These are phyloP conservation scores for Bassia scoparia DNA, from an alignment of 148 eudicot genomes.

Conservation along the genomic window DNA sequence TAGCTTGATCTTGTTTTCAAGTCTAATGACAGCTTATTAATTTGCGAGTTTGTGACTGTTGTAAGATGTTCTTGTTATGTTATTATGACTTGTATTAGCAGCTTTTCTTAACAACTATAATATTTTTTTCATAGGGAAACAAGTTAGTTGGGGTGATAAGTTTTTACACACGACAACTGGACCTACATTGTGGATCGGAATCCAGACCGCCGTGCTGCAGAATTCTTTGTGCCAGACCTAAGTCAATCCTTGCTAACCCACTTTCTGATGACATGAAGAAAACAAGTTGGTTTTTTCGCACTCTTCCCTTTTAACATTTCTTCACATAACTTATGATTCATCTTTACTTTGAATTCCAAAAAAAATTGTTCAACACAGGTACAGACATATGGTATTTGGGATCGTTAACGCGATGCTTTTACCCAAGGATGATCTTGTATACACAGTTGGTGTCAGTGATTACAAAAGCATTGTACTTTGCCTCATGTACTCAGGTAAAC, in stretches of 20 bases:
- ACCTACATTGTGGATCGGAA: conserved; percentile 77
- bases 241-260: conserved; percentile 39
- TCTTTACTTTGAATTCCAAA: no score
- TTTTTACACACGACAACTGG: conserved; percentile 57
- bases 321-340: background rate
- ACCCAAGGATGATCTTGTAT: conserved; percentile 53
- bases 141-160: conserved; percentile 33
- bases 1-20: no score
- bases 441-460: conserved; percentile 45
- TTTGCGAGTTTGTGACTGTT: no score
- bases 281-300: conserved; percentile 36
- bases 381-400: conserved; percentile 89
- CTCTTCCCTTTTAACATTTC: background rate
- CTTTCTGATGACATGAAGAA: conserved; percentile 26
- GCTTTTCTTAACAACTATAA: background rate
- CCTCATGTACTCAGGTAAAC: conserved; percentile 75
- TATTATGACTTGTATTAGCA: background rate
- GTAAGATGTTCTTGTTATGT: no score
- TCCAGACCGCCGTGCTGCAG: conserved; percentile 72
- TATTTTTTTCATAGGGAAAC: conserved; percentile 26
- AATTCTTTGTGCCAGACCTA: conserved; percentile 72
- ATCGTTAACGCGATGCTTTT: conserved; percentile 65
- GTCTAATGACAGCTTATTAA: no score
- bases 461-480: conserved; percentile 61
- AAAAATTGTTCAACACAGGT: conserved; percentile 33